Conservation (phyloP, 1,139 yeast genomes). For the Taiozyma sp. region DNA sequence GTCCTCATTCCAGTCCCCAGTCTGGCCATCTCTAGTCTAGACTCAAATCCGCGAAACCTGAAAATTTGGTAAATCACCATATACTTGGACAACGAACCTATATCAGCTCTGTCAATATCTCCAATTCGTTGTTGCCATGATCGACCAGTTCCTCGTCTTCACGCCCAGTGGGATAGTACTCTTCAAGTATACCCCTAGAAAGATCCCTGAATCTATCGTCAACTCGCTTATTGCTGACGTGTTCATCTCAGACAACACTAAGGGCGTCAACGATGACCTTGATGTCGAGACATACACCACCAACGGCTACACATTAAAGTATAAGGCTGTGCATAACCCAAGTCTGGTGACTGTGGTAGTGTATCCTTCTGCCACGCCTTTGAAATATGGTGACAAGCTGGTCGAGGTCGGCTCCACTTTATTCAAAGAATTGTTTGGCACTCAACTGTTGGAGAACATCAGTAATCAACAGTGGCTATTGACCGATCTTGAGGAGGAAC, state of each 20-base stretch:
- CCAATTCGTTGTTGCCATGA: conserved; percentile 32
- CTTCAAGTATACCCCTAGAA: conserved; percentile 43
- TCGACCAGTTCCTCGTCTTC: conserved; percentile 52
- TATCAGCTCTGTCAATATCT: conserved; percentile 4
- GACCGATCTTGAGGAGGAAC: conserved; percentile 25
- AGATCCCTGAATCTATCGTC: conserved; percentile 38
- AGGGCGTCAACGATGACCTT: conserved; percentile 25
- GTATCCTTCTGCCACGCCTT: conserved; percentile 28
- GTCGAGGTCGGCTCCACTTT: conserved; percentile 25
- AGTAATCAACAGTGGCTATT: conserved; percentile 23
- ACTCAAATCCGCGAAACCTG: neutral
- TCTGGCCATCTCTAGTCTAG: neutral
- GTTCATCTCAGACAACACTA: conserved; percentile 34
- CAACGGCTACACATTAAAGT: conserved; percentile 30
- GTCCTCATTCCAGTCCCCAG: neutral
- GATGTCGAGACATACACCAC: conserved; percentile 30
- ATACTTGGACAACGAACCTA: neutral
- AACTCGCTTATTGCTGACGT: conserved; percentile 47
- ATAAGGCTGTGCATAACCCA: conserved; percentile 23
- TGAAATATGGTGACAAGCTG: conserved; percentile 31
- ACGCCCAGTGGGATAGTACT: conserved; percentile 55
- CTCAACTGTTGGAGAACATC: conserved; percentile 25
- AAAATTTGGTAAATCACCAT: neutral
- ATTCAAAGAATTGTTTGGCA: conserved; percentile 28
- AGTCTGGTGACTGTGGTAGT: conserved; percentile 27